phyloP scores from a whole-genome alignment of 805 yeast species.

The Tanozyma kutaoensis region DNA sequence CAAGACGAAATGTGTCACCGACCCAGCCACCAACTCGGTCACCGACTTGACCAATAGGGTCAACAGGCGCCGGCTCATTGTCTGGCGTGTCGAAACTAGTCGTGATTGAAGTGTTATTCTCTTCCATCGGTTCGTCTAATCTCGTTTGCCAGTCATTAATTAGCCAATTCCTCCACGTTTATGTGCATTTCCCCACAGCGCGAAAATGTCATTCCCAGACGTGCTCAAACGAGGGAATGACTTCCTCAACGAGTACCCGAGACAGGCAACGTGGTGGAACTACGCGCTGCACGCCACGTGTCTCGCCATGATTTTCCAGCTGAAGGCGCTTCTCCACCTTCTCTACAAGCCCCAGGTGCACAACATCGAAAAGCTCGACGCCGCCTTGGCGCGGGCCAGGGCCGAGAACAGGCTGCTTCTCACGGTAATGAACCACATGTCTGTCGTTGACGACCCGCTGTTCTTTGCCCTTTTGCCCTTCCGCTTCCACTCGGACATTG shows the following conservation, averaged over 20 bases:
- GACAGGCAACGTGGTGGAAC: slow-evolving; percentile 50
- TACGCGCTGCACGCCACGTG: slow-evolving; percentile 57
- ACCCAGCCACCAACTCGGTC: too few species aligned
- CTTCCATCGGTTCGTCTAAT: too few species aligned
- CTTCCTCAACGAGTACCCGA: slow-evolving; percentile 50
- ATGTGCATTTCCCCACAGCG: slow-evolving; percentile 1
- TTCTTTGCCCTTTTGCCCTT: slow-evolving; percentile 80
- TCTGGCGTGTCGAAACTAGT: too few species aligned
- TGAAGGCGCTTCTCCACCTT: slow-evolving; percentile 47
- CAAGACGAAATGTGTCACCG: too few species aligned
- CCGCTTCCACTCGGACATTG: slow-evolving; percentile 46
- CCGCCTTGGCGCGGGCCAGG: slow-evolving; percentile 49
- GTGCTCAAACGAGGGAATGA: slow-evolving; percentile 66
- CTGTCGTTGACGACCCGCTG: slow-evolving; percentile 84
- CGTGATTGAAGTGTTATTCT: too few species aligned
- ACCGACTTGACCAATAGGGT: too few species aligned
- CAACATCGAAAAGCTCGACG: slow-evolving; percentile 50
- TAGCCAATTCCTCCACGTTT: slow-evolving; percentile 1
- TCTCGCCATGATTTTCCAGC: slow-evolving; percentile 44
- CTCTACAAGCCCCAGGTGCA: slow-evolving; percentile 53
- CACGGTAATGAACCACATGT: slow-evolving; percentile 90
- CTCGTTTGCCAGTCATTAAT: too few species aligned
- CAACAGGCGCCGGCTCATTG: too few species aligned
- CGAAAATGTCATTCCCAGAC: slow-evolving; percentile 50
- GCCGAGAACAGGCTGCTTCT: slow-evolving; percentile 60